Percentiles rank a stretch among this genome's conserved stretches.
Conservation (phyloP, 78 protist species). For the Dictyostelium firmibasis region DNA sequence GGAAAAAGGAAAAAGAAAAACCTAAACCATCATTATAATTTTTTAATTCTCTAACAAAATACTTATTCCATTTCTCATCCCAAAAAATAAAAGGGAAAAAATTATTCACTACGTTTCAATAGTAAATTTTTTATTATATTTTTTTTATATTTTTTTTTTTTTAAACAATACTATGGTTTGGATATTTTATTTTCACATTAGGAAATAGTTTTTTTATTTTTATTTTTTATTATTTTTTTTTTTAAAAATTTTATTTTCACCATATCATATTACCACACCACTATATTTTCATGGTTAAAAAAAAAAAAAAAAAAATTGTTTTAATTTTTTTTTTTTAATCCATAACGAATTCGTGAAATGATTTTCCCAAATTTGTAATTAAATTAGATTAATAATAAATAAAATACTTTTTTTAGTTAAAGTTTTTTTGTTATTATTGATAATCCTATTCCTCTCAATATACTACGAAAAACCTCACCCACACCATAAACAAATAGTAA, state of each 20-base stretch:
- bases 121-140: too few relatives aligned
- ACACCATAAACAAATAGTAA: not conserved
- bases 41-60: not conserved
- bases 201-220: not conserved
- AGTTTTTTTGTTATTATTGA: not conserved
- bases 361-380: not conserved
- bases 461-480: not conserved
- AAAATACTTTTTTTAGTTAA: not conserved
- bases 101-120: not conserved
- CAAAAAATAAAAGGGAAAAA: not conserved
- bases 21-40: not conserved
- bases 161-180: not conserved
- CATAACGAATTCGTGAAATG: not conserved
- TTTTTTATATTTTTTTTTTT: too few relatives aligned
- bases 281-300: not conserved
- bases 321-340: not conserved
- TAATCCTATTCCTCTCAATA: not conserved
- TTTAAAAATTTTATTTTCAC: not conserved
- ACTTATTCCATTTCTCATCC: not conserved
- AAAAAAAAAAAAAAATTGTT: not conserved
- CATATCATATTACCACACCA: not conserved
- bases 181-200: not conserved
- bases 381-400: not conserved
- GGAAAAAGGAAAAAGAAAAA: not conserved
- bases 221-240: not conserved